Conservation (phyloP, 2,329 filamentous ascomycete species). For the Ceratocystis diversiconidia region DNA sequence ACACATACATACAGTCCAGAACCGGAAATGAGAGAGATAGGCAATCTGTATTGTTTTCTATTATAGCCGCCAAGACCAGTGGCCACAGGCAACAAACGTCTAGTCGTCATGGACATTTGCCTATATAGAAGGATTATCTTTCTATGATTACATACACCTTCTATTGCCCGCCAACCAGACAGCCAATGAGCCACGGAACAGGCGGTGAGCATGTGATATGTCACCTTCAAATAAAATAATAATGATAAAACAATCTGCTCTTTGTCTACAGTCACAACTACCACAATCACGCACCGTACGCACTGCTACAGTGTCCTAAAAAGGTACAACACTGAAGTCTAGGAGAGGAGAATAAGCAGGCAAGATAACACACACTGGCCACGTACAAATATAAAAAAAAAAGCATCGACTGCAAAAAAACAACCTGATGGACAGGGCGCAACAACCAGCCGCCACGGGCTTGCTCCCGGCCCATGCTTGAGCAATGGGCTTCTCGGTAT, state of each 20-base stretch:
- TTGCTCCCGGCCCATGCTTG: not conserved
- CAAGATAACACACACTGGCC: not conserved
- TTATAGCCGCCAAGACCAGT: not conserved
- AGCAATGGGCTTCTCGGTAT: not conserved
- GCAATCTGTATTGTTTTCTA: not conserved
- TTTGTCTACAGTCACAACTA: not conserved
- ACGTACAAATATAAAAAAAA: not conserved
- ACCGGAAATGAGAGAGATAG: not conserved
- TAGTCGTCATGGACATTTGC: not conserved
- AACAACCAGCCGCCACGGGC: slow-evolving; percentile 3
- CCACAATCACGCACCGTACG: not conserved
- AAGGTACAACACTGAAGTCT: not conserved
- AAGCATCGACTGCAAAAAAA: slow-evolving; percentile 1
- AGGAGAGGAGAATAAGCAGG: not conserved
- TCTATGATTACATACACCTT: not conserved
- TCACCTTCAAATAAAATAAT: not conserved
- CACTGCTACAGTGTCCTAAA: not conserved
- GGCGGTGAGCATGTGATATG: slow-evolving; percentile 7
- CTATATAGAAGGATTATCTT: not conserved
- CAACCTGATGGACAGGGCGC: slow-evolving; percentile 8
- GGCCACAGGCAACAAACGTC: not conserved
- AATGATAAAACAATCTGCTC: not conserved
- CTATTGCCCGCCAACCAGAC: not conserved
- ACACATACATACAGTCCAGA: not conserved
- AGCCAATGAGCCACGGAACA: not conserved